These are phyloP conservation scores for Fusarium sp. DNA, from an alignment of 2,329 filamentous ascomycete species.

Conservation along the genomic window DNA sequence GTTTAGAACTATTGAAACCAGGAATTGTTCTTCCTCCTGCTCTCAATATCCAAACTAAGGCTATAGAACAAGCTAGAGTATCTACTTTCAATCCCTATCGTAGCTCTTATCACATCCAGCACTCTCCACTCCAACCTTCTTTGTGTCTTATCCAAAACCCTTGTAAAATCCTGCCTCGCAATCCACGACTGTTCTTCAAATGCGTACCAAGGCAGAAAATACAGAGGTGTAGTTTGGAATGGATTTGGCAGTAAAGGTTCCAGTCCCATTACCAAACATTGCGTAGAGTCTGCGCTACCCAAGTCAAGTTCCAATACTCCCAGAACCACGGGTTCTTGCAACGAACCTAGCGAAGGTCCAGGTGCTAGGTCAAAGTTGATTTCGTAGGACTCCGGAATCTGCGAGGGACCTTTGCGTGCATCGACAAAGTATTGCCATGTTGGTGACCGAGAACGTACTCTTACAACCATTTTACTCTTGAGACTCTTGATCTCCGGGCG, in stretches of 20 bases:
- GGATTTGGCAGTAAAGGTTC: slow-evolving; percentile 46
- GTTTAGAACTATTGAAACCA: slow-evolving; percentile 32
- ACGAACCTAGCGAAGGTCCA: slow-evolving; percentile 35
- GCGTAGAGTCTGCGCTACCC: slow-evolving; percentile 25
- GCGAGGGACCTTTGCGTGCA: slow-evolving; percentile 13
- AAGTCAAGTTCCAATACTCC: slow-evolving; percentile 44
- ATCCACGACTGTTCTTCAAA: slow-evolving; percentile 43
- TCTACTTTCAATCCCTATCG: slow-evolving; percentile 43
- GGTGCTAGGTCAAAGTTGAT: slow-evolving; percentile 46
- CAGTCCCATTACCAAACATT: slow-evolving; percentile 43
- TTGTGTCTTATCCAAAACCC: slow-evolving; percentile 34
- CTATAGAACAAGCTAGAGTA: slow-evolving; percentile 46
- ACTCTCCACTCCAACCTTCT: slow-evolving; percentile 30
- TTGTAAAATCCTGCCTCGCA: slow-evolving; percentile 30
- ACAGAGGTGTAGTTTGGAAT: slow-evolving; percentile 47
- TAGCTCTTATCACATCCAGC: slow-evolving; percentile 23
- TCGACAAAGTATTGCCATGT: slow-evolving; percentile 47
- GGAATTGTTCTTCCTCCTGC: slow-evolving; percentile 12
- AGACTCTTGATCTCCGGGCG: slow-evolving; percentile 36
- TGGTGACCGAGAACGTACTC: slow-evolving; percentile 46
- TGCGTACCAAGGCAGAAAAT: slow-evolving; percentile 47
- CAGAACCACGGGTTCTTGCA: slow-evolving; percentile 38
- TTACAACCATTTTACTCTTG: slow-evolving; percentile 7
- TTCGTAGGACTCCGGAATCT: slow-evolving; percentile 40
- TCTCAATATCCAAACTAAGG: slow-evolving; percentile 29